Percentiles rank a stretch among this genome's conserved stretches.
Conservation (phyloP, 2,329 filamentous ascomycete genomes). For the Bisporella sp. region DNA sequence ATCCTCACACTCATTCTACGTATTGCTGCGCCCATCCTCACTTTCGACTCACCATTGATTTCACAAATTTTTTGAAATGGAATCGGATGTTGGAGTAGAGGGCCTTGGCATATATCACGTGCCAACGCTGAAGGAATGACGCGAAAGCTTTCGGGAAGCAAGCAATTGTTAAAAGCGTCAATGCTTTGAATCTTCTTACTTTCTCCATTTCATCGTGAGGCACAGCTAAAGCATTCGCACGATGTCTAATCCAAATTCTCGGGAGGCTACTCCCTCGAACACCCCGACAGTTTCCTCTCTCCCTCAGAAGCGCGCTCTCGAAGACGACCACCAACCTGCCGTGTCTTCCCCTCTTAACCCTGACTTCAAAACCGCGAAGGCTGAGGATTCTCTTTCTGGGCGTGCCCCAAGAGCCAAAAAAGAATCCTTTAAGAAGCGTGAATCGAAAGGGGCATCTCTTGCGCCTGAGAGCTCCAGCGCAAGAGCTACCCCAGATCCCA, state of each 20-base stretch:
- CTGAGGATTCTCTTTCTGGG: constrained; percentile 22
- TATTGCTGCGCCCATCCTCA: too few relatives aligned
- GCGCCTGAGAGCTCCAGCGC: constrained; percentile 38
- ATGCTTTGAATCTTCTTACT: not conserved
- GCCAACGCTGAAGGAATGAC: not conserved
- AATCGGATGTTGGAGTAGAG: not conserved
- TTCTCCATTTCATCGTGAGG: not conserved
- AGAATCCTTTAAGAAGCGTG: constrained; percentile 61
- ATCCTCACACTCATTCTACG: too few relatives aligned
- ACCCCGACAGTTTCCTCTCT: constrained; percentile 35
- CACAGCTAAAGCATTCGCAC: not conserved
- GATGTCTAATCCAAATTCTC: not conserved
- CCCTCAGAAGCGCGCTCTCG: constrained; percentile 58
- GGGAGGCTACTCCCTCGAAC: constrained; percentile 33
- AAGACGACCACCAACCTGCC: constrained; percentile 63
- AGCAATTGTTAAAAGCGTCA: not conserved
- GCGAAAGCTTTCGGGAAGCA: not conserved
- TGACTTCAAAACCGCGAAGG: constrained; percentile 43
- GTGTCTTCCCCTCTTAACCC: constrained; percentile 71
- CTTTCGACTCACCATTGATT: too few relatives aligned
- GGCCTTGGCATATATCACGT: not conserved
- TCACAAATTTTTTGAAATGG: not conserved
- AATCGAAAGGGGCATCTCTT: constrained; percentile 44
- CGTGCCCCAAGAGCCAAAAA: constrained; percentile 48
- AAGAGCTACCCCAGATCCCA: constrained; percentile 52